These are phyloP conservation scores for Phaeomoniella chlamydospora DNA, from an alignment of 2,329 filamentous ascomycete genomes.

Conservation along the genomic window DNA sequence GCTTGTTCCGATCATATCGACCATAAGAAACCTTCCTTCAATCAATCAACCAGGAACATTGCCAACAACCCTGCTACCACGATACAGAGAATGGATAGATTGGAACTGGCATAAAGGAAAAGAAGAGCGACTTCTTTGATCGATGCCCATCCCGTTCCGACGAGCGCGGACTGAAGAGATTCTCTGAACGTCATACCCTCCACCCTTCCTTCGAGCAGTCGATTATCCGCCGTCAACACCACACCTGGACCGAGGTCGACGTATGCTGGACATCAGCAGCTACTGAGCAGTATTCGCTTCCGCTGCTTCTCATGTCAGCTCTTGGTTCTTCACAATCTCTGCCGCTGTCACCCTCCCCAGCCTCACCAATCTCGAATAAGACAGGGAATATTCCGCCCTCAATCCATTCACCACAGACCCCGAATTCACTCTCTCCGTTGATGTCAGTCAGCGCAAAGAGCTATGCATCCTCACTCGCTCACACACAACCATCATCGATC, in stretches of 20 bases:
- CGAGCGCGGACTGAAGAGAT: too few relatives aligned
- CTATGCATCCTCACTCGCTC: background rate
- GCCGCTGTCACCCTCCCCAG: background rate
- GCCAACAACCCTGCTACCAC: too few relatives aligned
- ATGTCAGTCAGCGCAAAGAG: background rate
- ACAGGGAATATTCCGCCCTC: background rate
- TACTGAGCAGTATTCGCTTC: too few relatives aligned
- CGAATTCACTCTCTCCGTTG: background rate
- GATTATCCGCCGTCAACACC: too few relatives aligned
- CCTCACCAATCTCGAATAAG: background rate
- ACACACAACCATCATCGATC: slow-evolving; percentile 25
- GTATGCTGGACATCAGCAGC: too few relatives aligned
- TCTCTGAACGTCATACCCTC: background rate
- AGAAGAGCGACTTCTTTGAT: too few relatives aligned
- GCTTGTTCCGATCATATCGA: background rate
- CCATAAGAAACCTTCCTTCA: background rate
- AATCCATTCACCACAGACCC: background rate
- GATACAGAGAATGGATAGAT: too few relatives aligned
- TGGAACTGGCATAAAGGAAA: too few relatives aligned
- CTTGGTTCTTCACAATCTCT: background rate
- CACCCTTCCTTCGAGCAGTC: background rate
- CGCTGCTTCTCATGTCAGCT: background rate
- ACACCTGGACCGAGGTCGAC: too few relatives aligned
- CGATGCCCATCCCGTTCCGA: too few relatives aligned
- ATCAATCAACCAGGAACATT: too few relatives aligned